Conservation (phyloP, 352 stramenopile species). For the Phytophthora pinifolia region DNA sequence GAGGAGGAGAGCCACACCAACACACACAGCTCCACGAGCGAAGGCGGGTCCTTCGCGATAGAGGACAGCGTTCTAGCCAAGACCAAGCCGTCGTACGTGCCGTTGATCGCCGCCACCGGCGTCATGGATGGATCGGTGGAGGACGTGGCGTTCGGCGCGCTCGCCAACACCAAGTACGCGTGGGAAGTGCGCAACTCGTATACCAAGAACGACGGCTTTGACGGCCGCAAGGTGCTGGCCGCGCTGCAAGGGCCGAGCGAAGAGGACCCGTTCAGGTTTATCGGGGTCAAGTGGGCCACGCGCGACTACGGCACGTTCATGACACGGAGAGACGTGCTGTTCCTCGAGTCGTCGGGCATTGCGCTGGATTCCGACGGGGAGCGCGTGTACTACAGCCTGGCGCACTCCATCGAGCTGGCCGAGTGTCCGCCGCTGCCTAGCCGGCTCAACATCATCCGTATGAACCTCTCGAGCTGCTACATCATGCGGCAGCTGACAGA, state of each 20-base stretch:
- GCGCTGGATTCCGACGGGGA: slow-evolving; percentile 36
- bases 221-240: slow-evolving; percentile 33
- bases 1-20: slow-evolving; percentile 22
- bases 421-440: slow-evolving; percentile 27
- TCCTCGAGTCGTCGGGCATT: slow-evolving; percentile 38
- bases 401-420: slow-evolving; percentile 35
- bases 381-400: slow-evolving; percentile 34
- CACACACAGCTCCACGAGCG: slow-evolving; percentile 32
- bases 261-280: slow-evolving; percentile 40
- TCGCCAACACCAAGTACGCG: slow-evolving; percentile 26
- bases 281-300: slow-evolving; percentile 40
- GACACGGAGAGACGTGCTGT: slow-evolving; percentile 33
- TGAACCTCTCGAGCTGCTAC: slow-evolving; percentile 54
- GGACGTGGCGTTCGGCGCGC: slow-evolving; percentile 25
- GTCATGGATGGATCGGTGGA: slow-evolving; percentile 30
- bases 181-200: slow-evolving; percentile 39
- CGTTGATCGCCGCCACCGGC: slow-evolving; percentile 23
- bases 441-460: slow-evolving; percentile 34
- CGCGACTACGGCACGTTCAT: slow-evolving; percentile 38
- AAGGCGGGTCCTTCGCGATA: slow-evolving; percentile 29
- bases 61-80: slow-evolving; percentile 27
- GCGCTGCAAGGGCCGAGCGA: slow-evolving; percentile 31
- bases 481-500: slow-evolving; percentile 39
- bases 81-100: slow-evolving; percentile 22
- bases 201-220: slow-evolving; percentile 36